phyloP scores from a whole-genome alignment of 2,329 filamentous ascomycete genomes.

The Cryoendolithus antarcticus region DNA sequence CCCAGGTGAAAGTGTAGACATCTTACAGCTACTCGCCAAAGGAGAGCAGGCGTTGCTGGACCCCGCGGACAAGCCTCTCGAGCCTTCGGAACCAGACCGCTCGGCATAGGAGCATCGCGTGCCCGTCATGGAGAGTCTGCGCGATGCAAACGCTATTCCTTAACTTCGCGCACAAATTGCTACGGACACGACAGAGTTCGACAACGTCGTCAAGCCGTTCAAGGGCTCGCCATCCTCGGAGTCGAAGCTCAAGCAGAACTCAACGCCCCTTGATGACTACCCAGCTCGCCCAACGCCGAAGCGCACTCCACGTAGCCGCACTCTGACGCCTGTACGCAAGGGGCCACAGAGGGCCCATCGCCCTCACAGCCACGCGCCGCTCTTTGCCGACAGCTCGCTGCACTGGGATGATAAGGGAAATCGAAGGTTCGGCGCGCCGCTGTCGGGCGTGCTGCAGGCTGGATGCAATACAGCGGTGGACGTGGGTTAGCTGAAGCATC shows the following conservation, averaged over 20 bases:
- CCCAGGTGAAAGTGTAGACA: constrained; percentile 78
- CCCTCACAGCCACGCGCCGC: not conserved
- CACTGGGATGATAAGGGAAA: constrained; percentile 6
- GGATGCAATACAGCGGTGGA: constrained; percentile 5
- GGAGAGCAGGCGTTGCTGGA: constrained; percentile 59
- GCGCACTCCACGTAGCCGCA: constrained; percentile 1
- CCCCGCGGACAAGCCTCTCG: constrained; percentile 43
- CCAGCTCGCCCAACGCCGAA: not conserved
- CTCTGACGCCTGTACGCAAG: not conserved
- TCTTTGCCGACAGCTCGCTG: constrained; percentile 2
- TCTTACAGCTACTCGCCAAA: constrained; percentile 60
- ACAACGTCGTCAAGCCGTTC: constrained; percentile 53
- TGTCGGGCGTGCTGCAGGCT: constrained; percentile 1
- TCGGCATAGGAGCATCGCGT: constrained; percentile 58
- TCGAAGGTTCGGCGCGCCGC: not conserved
- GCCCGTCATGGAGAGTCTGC: constrained; percentile 64
- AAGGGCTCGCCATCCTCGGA: constrained; percentile 4
- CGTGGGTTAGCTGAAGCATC: constrained; percentile 5
- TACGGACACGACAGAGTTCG: constrained; percentile 59
- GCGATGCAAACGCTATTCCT: constrained; percentile 21
- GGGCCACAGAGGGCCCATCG: not conserved
- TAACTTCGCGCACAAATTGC: constrained; percentile 82
- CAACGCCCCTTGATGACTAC: not conserved
- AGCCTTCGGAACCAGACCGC: constrained; percentile 46
- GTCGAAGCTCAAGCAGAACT: not conserved